A percentile compares a stretch with the other conserved stretches of the same genome.
phyloP scores from a whole-genome alignment of 2,329 filamentous ascomycete genomes.

The Pseudocercospora crystallina region DNA sequence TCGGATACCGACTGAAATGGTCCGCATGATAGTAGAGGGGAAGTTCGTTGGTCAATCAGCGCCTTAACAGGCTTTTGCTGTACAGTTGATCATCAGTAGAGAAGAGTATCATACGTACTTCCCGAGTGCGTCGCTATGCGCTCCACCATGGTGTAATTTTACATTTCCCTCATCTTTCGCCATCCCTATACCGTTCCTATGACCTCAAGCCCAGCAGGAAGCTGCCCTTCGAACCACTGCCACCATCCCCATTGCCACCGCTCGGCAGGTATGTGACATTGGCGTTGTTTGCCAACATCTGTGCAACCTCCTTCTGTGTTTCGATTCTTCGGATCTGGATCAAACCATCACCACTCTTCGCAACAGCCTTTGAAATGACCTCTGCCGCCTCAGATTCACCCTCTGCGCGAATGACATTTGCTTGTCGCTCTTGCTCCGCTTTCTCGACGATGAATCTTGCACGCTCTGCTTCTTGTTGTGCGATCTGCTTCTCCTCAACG shows the following conservation, averaged over 20 bases:
- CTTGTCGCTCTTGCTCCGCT: slow-evolving; percentile 97
- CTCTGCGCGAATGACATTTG: slow-evolving; percentile 96
- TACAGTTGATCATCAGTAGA: slow-evolving; percentile 7
- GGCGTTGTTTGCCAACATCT: slow-evolving; percentile 83
- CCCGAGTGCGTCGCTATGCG: slow-evolving; percentile 1
- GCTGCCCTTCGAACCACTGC: slow-evolving; percentile 55
- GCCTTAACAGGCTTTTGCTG: not conserved
- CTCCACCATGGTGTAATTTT: slow-evolving; percentile 1
- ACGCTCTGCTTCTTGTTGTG: slow-evolving; percentile 96
- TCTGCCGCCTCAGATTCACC: slow-evolving; percentile 97
- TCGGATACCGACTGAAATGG: slow-evolving; percentile 74
- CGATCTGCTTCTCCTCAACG: slow-evolving; percentile 99
- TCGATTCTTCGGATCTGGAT: slow-evolving; percentile 97
- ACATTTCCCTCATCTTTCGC: slow-evolving; percentile 2
- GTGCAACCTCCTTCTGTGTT: slow-evolving; percentile 91
- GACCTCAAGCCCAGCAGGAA: slow-evolving; percentile 66
- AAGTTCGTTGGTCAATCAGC: not conserved
- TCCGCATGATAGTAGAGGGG: not conserved
- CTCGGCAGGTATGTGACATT: slow-evolving; percentile 94
- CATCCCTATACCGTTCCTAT: slow-evolving; percentile 28
- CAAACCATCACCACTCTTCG: slow-evolving; percentile 88
- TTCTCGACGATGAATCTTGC: slow-evolving; percentile 98
- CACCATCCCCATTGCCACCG: slow-evolving; percentile 58
- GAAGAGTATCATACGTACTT: slow-evolving; percentile 21
- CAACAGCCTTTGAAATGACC: slow-evolving; percentile 89